phyloP scores from a whole-genome alignment of 768 basidiomycete species.

The Tricholoma hemisulphureum region DNA sequence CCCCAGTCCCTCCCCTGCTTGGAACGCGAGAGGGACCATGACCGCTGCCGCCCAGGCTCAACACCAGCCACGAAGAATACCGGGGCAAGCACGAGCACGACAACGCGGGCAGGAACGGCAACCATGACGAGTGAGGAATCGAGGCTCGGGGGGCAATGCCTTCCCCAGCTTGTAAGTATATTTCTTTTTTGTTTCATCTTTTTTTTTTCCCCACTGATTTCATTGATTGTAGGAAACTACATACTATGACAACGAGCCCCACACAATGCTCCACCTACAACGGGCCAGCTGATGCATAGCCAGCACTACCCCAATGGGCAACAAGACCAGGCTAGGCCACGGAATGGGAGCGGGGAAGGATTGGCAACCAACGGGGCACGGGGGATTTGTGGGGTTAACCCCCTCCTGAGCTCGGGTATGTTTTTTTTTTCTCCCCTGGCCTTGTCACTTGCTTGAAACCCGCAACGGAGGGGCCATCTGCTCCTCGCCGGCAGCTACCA shows the following conservation, averaged over 20 bases:
- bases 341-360: not conserved
- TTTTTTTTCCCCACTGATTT: no score
- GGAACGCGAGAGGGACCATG: no score
- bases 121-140: not conserved
- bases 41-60: not conserved
- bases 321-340: not conserved
- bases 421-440: not conserved
- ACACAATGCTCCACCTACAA: no score
- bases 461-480: not conserved
- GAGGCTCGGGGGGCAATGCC: not conserved
- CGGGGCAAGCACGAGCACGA: not conserved
- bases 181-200: no score
- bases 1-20: no score
- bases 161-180: not conserved
- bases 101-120: not conserved
- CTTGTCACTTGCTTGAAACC: not conserved
- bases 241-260: no score
- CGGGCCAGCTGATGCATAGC: no score
- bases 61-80: not conserved
- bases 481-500: not conserved
- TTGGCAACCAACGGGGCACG: no score
- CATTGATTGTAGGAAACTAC: no score
- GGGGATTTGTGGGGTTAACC: not conserved
- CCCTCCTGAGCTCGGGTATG: not conserved
- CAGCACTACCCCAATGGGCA: no score